These are phyloP conservation scores for Exophiala phaeomuriformis DNA, from an alignment of 2,329 filamentous ascomycete species.

Conservation along the genomic window DNA sequence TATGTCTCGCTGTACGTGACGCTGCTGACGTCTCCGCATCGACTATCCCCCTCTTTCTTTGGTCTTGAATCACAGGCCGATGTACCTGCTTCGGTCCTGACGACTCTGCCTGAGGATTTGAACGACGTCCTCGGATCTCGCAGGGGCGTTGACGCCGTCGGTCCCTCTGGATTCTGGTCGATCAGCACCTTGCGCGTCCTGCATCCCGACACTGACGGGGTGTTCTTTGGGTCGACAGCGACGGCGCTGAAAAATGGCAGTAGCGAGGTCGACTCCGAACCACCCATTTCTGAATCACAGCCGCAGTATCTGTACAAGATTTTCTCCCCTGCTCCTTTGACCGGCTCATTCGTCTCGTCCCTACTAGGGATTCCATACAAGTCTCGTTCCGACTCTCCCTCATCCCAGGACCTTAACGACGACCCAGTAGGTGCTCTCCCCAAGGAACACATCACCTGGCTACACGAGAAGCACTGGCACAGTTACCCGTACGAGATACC, in stretches of 20 bases:
- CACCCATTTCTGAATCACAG: background rate
- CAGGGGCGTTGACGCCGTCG: slow-evolving; percentile 51
- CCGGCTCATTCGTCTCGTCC: slow-evolving; percentile 41
- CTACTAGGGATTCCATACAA: slow-evolving; percentile 42
- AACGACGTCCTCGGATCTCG: slow-evolving; percentile 30
- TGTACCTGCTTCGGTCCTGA: slow-evolving; percentile 70
- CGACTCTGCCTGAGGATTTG: slow-evolving; percentile 63
- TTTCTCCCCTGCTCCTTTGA: slow-evolving; percentile 51
- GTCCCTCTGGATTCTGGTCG: slow-evolving; percentile 74
- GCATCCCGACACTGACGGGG: slow-evolving; percentile 45
- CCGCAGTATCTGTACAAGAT: slow-evolving; percentile 56
- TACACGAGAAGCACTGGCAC: slow-evolving; percentile 68
- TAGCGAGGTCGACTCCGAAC: background rate
- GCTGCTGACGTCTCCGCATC: slow-evolving; percentile 69
- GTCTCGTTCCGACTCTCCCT: background rate
- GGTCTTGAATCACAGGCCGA: slow-evolving; percentile 48
- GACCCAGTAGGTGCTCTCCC: slow-evolving; percentile 27
- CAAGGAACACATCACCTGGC: slow-evolving; percentile 59
- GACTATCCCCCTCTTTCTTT: slow-evolving; percentile 68
- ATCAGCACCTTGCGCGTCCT: slow-evolving; percentile 64
- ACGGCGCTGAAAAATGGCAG: background rate
- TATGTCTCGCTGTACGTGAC: slow-evolving; percentile 87
- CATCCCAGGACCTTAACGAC: slow-evolving; percentile 22
- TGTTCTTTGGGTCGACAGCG: slow-evolving; percentile 12
- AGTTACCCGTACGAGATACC: slow-evolving; percentile 83